A percentile compares a stretch with the other conserved stretches of the same genome.
These are phyloP conservation scores for Aureobasidium namibiae DNA, from an alignment of 2,329 filamentous ascomycete species.

Conservation along the genomic window DNA sequence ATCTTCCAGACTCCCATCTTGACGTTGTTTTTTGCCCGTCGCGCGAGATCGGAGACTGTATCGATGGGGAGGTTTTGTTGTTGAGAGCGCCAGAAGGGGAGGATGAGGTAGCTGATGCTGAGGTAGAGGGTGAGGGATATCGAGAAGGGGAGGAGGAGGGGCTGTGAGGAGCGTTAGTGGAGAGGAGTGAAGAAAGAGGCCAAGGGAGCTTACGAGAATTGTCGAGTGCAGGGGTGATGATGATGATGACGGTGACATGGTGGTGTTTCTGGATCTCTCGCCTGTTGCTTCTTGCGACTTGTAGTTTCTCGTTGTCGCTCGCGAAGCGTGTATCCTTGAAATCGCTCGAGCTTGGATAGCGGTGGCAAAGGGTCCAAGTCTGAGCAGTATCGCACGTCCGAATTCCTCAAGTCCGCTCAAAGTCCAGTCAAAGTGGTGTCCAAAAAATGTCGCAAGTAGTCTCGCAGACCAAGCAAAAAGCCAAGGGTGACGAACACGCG, in stretches of 20 bases:
- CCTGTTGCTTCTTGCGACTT: too few species aligned
- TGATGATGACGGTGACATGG: background rate
- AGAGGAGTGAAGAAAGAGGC: too few species aligned
- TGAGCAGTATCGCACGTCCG: too few species aligned
- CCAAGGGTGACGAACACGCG: background rate
- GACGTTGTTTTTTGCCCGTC: background rate
- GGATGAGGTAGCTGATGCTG: background rate
- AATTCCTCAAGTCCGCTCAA: too few species aligned
- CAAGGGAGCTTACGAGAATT: background rate
- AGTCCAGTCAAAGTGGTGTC: too few species aligned
- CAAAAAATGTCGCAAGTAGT: background rate
- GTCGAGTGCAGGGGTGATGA: background rate
- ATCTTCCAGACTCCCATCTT: background rate
- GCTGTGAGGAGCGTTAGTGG: background rate
- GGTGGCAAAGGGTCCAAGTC: too few species aligned
- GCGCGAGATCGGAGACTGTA: background rate
- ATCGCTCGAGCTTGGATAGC: too few species aligned
- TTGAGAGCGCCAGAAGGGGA: slow-evolving; percentile 8
- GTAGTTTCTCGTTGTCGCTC: too few species aligned
- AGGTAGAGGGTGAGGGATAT: slow-evolving; percentile 9
- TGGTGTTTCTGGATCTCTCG: too few species aligned
- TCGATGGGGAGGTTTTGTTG: background rate
- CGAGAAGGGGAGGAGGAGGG: slow-evolving; percentile 6
- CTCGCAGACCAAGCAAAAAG: background rate
- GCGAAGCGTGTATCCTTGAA: too few species aligned